Evolutionary conservation across 2,329 filamentous ascomycete species (phyloP), one percentile per base, ranked within the genome.

Genomic region (Dactylellina drechsleri): DNA sequence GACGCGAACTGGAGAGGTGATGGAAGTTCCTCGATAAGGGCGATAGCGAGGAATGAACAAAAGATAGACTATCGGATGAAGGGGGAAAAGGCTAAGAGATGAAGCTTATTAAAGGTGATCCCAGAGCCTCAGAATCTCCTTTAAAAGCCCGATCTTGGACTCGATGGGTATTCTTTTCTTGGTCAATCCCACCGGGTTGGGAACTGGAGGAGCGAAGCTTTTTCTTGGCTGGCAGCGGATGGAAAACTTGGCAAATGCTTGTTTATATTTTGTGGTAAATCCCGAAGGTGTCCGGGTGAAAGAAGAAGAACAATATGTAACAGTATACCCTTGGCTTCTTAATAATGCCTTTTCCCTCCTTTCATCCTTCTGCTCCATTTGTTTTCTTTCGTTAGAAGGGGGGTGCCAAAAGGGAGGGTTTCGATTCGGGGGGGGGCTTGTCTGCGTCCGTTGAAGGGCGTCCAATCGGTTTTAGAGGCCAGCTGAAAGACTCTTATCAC

Each of bases 181-280:
- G 66, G 66, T 50, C 43, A 70, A 62, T 70, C 66, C 66, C 58
- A 57, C 66, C 58, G 15, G 58, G 50, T 65, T 66, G 64, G 52
- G 45, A 64, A 62, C 57, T 59, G 40, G 52, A 74, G 64, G 64
- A 67, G 71, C 64, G 64, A 75, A 75, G 71, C 71, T 75, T 75
- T 74, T 64, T 75, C 71, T 75, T 75, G 71, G 71, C 71, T 65
- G 64, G 71, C 71, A 75, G 71, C 71, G 71, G 71, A 68, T 68
- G 56, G 64, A 53, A 64, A 75, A 75, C 71, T 75, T 75, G 71
- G 71, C 71, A 75, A 75, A 75, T 67, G 71, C 71, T 75, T 75
- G 71, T 75, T 75, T 75, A 64, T 68, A 71, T 71, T 64, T 62
- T 28, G 58, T 62, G 58, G 53, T 36, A n/a, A 23, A 26, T 43